phyloP scores from a whole-genome alignment of 768 basidiomycete species.

The Tricholoma flavovirens region DNA sequence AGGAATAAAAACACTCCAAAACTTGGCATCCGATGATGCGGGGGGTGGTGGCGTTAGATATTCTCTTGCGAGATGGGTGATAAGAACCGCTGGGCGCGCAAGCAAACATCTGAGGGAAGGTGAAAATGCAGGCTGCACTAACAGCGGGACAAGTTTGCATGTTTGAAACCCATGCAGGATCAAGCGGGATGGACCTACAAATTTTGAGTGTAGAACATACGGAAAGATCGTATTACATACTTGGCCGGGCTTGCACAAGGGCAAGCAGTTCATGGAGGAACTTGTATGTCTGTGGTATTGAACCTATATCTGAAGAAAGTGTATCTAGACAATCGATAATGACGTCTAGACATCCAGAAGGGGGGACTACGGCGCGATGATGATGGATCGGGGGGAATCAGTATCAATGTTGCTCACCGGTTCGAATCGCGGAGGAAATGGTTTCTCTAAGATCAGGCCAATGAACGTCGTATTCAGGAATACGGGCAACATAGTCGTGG shows the following conservation, averaged over 20 bases:
- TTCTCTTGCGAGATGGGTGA: conserved; percentile 60
- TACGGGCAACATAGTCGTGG: conserved; percentile 43
- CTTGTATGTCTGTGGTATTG: conserved; percentile 45
- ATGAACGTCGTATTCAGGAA: conserved; percentile 48
- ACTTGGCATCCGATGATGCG: conserved; percentile 55
- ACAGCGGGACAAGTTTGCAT: conserved; percentile 45
- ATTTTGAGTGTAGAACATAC: neutral
- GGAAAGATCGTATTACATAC: conserved; percentile 31
- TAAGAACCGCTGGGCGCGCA: conserved; percentile 65
- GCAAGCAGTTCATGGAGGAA: conserved; percentile 44
- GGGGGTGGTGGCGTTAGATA: conserved; percentile 73
- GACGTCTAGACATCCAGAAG: conserved; percentile 48
- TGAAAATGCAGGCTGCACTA: conserved; percentile 62
- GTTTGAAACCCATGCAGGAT: conserved; percentile 50
- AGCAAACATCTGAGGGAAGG: conserved; percentile 56
- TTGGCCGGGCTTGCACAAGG: conserved; percentile 39
- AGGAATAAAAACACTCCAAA: conserved; percentile 75
- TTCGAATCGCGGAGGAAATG: conserved; percentile 37
- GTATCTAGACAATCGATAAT: conserved; percentile 72
- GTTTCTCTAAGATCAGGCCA: conserved; percentile 27
- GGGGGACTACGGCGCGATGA: conserved; percentile 22
- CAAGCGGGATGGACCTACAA: conserved; percentile 49
- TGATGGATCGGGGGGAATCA: conserved; percentile 10
- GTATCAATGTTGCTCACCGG: conserved; percentile 23
- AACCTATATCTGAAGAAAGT: conserved; percentile 51